These are phyloP conservation scores for Kodamaea sp. DNA, from an alignment of 1,139 yeast species.

Conservation along the genomic window DNA sequence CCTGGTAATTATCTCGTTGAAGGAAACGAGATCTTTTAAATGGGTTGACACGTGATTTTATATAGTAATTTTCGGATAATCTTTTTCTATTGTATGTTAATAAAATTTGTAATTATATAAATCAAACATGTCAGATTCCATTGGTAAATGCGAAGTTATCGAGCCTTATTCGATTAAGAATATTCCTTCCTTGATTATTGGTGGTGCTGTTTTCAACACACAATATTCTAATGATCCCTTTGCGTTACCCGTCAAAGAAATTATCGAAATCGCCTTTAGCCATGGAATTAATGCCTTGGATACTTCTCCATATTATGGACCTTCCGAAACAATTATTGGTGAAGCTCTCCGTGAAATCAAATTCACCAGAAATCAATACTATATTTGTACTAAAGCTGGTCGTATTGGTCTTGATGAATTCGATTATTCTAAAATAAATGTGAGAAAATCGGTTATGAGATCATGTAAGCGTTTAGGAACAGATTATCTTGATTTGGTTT, in stretches of 20 bases:
- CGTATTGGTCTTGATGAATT: constrained; percentile 64
- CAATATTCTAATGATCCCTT: constrained; percentile 71
- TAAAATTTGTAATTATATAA: not conserved
- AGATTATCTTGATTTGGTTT: constrained; percentile 69
- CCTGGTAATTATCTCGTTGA: constrained; percentile 68
- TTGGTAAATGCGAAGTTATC: constrained; percentile 10
- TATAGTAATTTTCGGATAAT: not conserved
- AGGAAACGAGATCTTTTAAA: constrained; percentile 12
- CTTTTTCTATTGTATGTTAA: too few species aligned
- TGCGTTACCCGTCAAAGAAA: constrained; percentile 51
- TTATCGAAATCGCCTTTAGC: constrained; percentile 58
- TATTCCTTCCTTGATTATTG: constrained; percentile 64
- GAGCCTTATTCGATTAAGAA: constrained; percentile 26
- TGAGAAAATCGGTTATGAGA: constrained; percentile 60
- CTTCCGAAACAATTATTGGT: constrained; percentile 76
- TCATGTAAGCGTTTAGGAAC: constrained; percentile 66
- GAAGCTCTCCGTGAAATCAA: constrained; percentile 48
- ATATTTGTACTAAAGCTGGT: constrained; percentile 85
- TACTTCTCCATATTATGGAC: constrained; percentile 92
- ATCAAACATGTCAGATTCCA: not conserved
- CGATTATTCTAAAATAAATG: constrained; percentile 63
- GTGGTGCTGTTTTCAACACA: constrained; percentile 82
- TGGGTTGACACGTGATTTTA: too few species aligned
- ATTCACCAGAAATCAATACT: constrained; percentile 59
- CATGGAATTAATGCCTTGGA: constrained; percentile 77